These are phyloP conservation scores for Murraya paniculata DNA, from an alignment of 345 rosid genomes.

Conservation along the genomic window DNA sequence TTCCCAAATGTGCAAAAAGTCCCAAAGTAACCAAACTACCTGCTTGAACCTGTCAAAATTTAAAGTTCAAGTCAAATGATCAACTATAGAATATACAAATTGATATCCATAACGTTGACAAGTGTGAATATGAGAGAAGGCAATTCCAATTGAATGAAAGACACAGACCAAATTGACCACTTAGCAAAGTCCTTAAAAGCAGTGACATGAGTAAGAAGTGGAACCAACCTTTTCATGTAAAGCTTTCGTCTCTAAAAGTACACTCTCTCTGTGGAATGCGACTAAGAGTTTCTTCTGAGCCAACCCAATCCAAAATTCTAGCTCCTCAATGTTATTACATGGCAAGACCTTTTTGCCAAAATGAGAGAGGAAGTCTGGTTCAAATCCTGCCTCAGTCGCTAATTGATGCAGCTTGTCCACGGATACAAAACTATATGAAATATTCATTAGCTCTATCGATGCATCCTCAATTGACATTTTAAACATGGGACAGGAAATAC, in stretches of 20 bases:
- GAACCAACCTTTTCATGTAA: conserved; percentile 39
- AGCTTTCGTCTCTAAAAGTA: conserved; percentile 16
- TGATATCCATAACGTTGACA: background rate
- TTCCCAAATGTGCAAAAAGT: conserved; percentile 65
- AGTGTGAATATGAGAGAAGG: background rate
- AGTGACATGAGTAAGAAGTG: background rate
- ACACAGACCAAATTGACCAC: background rate
- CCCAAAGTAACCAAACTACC: conserved; percentile 61
- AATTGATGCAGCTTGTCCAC: conserved; percentile 54
- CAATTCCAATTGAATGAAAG: background rate
- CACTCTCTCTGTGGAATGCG: conserved; percentile 44
- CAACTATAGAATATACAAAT: conserved; percentile 2
- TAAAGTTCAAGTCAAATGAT: background rate
- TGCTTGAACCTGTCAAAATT: conserved; percentile 40
- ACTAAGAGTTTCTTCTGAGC: conserved; percentile 55
- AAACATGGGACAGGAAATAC: conserved; percentile 33
- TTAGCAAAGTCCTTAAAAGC: background rate
- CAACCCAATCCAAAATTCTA: conserved; percentile 72
- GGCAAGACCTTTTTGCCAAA: conserved; percentile 53
- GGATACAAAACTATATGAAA: conserved; percentile 41
- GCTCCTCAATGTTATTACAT: conserved; percentile 45
- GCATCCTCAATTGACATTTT: conserved; percentile 34
- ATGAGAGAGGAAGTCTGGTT: conserved; percentile 49
- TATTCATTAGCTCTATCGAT: conserved; percentile 52
- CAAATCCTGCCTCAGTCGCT: conserved; percentile 65